Percentiles rank a stretch among this genome's conserved stretches.
Conservation (phyloP, 306 rosid genomes). For the Cicer pinnatifidum region DNA sequence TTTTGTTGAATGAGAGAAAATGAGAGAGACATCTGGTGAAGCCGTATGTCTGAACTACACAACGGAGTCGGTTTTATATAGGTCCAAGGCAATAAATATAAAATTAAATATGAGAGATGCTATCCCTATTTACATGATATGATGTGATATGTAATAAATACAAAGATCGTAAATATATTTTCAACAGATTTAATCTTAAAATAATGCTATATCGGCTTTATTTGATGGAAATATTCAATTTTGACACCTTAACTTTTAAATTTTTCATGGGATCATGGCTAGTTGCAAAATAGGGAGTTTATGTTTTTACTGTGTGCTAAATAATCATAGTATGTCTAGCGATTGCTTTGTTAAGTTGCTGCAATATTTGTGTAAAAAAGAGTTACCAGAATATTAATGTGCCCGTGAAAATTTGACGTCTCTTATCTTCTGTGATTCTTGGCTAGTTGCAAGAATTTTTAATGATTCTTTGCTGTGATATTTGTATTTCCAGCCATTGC, state of each 20-base stretch:
- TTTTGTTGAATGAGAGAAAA: no score
- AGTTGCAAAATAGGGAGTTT: slow-evolving; percentile 21
- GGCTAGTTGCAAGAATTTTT: slow-evolving; percentile 33
- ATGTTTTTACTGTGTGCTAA: slow-evolving; percentile 28
- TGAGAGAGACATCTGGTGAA: no score
- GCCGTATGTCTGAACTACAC: no score
- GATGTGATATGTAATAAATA: no score
- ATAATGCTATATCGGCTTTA: slow-evolving; percentile 28
- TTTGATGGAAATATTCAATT: slow-evolving; percentile 27
- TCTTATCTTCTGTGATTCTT: slow-evolving; percentile 17
- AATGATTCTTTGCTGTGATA: slow-evolving; percentile 2
- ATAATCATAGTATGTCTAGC: slow-evolving; percentile 40
- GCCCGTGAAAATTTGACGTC: slow-evolving; percentile 37
- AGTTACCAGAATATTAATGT: slow-evolving; percentile 68
- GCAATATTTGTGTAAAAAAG: slow-evolving; percentile 48
- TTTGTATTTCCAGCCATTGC: slow-evolving; percentile 25
- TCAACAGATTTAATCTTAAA: neutral
- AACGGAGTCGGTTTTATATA: no score
- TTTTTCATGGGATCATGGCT: neutral
- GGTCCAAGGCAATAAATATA: no score
- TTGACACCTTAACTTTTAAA: slow-evolving; percentile 4
- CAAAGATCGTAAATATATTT: no score
- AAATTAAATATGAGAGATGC: no score
- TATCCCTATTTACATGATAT: no score
- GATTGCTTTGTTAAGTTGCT: slow-evolving; percentile 66